phyloP scores from a whole-genome alignment of 2,329 filamentous ascomycete species.

The Ceratocystis huliohia region DNA sequence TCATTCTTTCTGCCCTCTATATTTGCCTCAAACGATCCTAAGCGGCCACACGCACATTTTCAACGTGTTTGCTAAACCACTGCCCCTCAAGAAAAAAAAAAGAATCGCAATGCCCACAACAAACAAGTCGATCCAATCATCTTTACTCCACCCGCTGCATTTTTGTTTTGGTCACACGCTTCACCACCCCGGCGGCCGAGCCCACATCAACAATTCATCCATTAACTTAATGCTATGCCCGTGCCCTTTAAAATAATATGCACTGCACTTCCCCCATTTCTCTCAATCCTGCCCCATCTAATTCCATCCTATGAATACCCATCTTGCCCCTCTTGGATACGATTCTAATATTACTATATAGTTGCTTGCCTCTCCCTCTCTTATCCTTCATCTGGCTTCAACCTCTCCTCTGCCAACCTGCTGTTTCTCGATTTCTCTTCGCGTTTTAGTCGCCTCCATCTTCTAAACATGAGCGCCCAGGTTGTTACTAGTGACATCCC shows the following conservation, averaged over 20 bases:
- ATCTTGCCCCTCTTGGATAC: neutral
- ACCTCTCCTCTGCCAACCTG: neutral
- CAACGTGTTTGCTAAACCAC: neutral
- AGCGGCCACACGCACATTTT: neutral
- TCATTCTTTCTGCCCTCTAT: neutral
- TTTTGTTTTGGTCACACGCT: slow-evolving; percentile 10
- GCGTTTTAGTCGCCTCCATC: neutral
- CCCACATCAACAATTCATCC: slow-evolving; percentile 4
- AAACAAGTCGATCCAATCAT: slow-evolving; percentile 7
- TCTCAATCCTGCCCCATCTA: neutral
- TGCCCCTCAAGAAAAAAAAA: too few species aligned
- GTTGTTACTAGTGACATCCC: slow-evolving; percentile 44
- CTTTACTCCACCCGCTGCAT: slow-evolving; percentile 1
- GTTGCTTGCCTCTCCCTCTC: neutral
- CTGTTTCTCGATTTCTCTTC: neutral
- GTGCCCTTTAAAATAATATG: neutral
- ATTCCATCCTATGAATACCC: neutral
- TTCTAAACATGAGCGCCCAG: slow-evolving; percentile 29
- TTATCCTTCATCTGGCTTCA: neutral
- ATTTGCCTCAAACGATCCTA: neutral
- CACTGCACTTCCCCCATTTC: neutral
- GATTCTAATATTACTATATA: neutral
- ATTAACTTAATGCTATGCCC: slow-evolving; percentile 3
- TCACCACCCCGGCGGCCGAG: slow-evolving; percentile 5
- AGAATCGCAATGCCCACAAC: neutral